These are phyloP conservation scores for Hortiboletus rubellus DNA, from an alignment of 1,284 basidiomycete species.

Conservation along the genomic window DNA sequence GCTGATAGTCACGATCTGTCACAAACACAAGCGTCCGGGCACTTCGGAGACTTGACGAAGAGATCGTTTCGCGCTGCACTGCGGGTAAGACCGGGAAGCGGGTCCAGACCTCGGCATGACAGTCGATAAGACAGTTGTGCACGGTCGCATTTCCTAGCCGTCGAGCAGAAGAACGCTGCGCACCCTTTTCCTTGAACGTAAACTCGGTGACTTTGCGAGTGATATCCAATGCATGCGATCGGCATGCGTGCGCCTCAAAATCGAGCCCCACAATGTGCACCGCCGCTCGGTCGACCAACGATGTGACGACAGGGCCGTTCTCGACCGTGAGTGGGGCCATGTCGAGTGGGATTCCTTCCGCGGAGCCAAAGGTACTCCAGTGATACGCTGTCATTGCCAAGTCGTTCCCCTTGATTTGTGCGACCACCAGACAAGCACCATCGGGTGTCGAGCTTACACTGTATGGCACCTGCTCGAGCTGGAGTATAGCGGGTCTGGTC, in stretches of 20 bases:
- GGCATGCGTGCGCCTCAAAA: constrained; percentile 28
- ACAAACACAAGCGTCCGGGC: constrained; percentile 44
- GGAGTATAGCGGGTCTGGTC: constrained; percentile 23
- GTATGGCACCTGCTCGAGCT: constrained; percentile 18
- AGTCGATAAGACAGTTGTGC: constrained; percentile 57
- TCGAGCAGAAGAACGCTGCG: constrained; percentile 12
- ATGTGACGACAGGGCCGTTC: constrained; percentile 37
- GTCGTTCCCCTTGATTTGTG: constrained; percentile 24
- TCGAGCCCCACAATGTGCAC: constrained; percentile 47
- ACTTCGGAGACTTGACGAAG: constrained; percentile 34
- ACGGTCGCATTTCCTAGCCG: not conserved
- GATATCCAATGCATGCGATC: constrained; percentile 50
- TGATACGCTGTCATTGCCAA: constrained; percentile 24
- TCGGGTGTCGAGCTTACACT: constrained; percentile 46
- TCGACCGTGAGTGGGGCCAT: constrained; percentile 2
- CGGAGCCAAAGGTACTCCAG: constrained; percentile 27
- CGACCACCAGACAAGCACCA: constrained; percentile 49
- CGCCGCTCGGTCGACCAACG: constrained; percentile 42
- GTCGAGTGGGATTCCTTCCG: constrained; percentile 19
- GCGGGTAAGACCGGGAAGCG: constrained; percentile 61
- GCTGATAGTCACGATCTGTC: constrained; percentile 39
- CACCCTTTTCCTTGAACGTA: constrained; percentile 45
- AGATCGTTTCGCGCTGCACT: constrained; percentile 48
- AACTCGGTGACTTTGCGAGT: constrained; percentile 56
- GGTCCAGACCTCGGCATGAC: constrained; percentile 59